A percentile compares a stretch with the other conserved stretches of the same genome.
phyloP scores from a whole-genome alignment of 225 moss, liverwort and hornwort species.

The Anthoceros angustus region DNA sequence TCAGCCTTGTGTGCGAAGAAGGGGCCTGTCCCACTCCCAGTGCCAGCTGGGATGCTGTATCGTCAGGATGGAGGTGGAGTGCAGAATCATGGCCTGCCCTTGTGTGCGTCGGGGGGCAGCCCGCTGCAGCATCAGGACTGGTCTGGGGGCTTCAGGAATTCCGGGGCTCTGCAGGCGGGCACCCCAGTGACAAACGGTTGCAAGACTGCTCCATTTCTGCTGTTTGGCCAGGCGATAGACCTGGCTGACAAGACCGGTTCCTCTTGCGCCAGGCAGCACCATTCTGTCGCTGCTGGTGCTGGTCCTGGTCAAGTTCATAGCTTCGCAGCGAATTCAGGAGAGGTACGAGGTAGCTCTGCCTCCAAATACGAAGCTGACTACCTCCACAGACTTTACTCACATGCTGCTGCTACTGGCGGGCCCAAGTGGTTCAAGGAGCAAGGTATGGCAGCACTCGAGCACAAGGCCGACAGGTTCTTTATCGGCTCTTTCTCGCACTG shows the following conservation, averaged over 20 bases:
- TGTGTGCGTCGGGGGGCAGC: constrained; percentile 36
- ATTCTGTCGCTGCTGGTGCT: too few species aligned
- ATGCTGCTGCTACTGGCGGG: too few species aligned
- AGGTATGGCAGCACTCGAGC: constrained; percentile 13
- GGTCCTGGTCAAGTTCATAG: too few species aligned
- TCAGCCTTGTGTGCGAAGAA: constrained; percentile 82
- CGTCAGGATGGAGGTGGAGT: constrained; percentile 16
- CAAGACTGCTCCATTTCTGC: constrained; percentile 51
- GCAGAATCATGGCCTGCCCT: neutral
- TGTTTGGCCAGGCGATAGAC: constrained; percentile 90
- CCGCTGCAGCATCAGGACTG: constrained; percentile 12
- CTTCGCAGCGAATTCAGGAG: neutral
- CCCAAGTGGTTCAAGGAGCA: constrained; percentile 51
- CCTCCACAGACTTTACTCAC: constrained; percentile 25
- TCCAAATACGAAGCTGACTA: constrained; percentile 12
- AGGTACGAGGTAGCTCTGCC: neutral
- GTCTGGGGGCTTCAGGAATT: too few species aligned
- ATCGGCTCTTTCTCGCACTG: constrained; percentile 61
- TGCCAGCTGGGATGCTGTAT: constrained; percentile 55
- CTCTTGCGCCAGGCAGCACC: constrained; percentile 17
- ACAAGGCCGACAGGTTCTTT: constrained; percentile 18
- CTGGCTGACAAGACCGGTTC: constrained; percentile 22
- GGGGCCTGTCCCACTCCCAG: too few species aligned
- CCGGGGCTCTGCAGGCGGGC: too few species aligned
- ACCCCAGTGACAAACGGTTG: constrained; percentile 11